Base-by-base conservation (phyloP, 2,329 filamentous ascomycete species). In the Mycosphaerelloides madeirae region DNA sequence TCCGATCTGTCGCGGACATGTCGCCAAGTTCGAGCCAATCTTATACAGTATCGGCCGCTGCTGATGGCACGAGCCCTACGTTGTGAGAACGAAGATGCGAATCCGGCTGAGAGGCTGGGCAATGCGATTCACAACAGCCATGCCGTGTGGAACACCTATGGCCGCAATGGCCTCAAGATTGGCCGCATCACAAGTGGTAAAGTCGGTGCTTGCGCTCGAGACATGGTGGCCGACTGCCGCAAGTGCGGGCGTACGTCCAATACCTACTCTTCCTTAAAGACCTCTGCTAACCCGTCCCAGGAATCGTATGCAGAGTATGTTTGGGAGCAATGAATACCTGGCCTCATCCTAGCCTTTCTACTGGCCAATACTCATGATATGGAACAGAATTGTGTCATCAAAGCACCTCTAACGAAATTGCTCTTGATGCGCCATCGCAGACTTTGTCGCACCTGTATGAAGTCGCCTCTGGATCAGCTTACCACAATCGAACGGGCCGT, bases 211-310 rank as follows among this genome's bases (percentile, higher is more conserved):
- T 97, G 91, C 63, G 91, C 91, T 16, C 77, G 87, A 49, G 91
- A 96, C 65, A 79, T 95, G 79, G 91, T 97, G 4, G 79, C 76
- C 32, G 83, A 85, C 55, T 96, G 91, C 65, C 80, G 87, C 43
- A 78, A 83, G 50, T 97, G 91, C 64, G 78, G 77, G 31, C 22
- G 22, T 25, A 25, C 9, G 22, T 25, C 9, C 22, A 25, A 25
- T 9, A 9, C 22, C 22, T 25, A 25, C 22, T 25, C 5, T 9
- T 9, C 22, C 22, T n/a, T n/a, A n/a, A n/a, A n/a, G n/a, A n/a
- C n/a, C n/a, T n/a, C n/a, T 25, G 22, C 22, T 25, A 9, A 25
- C 22, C 22, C 9, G 22, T 25, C 5, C 22, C 9, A 25, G 22
- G 22, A 6, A 76, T 89, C 19, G 81, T 95, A 43, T 97, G 91